A percentile compares a stretch with the other conserved stretches of the same genome.
phyloP scores from a whole-genome alignment of 768 basidiomycete genomes.

The Pleurotus citrinopileatus region DNA sequence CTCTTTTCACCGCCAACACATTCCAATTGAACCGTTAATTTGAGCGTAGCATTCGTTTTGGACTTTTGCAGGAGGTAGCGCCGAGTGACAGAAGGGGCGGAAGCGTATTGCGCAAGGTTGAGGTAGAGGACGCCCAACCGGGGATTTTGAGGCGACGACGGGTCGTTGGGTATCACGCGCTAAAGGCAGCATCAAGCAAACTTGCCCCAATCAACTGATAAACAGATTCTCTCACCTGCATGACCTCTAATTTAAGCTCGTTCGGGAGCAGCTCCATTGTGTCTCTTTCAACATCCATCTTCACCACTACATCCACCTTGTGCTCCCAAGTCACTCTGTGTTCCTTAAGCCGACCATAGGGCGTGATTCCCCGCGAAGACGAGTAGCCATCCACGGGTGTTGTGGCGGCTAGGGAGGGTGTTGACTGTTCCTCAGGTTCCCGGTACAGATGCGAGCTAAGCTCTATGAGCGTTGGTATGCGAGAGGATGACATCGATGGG shows the following conservation, averaged over 20 bases:
- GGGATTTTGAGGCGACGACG: slow-evolving; percentile 52
- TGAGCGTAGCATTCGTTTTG: slow-evolving; percentile 77
- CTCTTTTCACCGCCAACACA: slow-evolving; percentile 49
- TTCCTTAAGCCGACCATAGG: slow-evolving; percentile 56
- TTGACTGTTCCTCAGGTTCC: slow-evolving; percentile 13
- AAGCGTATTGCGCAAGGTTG: slow-evolving; percentile 77
- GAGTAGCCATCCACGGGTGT: slow-evolving; percentile 19
- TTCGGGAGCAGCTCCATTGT: slow-evolving; percentile 50
- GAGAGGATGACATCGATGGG: neutral
- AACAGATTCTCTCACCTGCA: slow-evolving; percentile 31
- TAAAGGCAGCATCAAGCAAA: neutral
- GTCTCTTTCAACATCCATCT: slow-evolving; percentile 56
- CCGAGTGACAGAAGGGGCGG: slow-evolving; percentile 55
- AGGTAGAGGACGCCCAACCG: slow-evolving; percentile 64
- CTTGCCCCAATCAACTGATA: neutral
- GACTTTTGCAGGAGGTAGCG: slow-evolving; percentile 68
- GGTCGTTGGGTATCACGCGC: slow-evolving; percentile 56
- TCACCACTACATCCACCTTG: slow-evolving; percentile 52
- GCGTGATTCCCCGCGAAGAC: slow-evolving; percentile 57
- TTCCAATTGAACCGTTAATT: slow-evolving; percentile 60
- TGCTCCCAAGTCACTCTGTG: slow-evolving; percentile 66
- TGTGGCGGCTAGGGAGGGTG: slow-evolving; percentile 9
- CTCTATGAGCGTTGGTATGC: slow-evolving; percentile 1
- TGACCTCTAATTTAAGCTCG: slow-evolving; percentile 64
- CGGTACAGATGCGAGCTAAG: slow-evolving; percentile 12